Evolutionary conservation across 352 stramenopile species (phyloP), one percentile per base, ranked within the genome.

Genomic region (Globisporangium spiculum): DNA sequence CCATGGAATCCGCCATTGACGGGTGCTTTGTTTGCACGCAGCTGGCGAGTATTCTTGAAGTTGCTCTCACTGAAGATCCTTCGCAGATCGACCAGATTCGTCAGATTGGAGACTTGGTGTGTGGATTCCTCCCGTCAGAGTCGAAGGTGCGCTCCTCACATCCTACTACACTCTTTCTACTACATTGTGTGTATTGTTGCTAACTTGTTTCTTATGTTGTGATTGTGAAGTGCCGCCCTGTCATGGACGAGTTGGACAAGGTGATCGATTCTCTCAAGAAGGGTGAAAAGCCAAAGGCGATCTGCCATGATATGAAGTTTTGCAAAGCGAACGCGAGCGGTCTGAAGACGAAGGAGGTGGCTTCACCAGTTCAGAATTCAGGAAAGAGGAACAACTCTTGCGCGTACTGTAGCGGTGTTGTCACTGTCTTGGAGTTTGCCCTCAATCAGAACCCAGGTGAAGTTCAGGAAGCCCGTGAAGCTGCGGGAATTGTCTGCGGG

Each of bases 1-100:
- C 73, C 6, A 78, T 87, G 63, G 57, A 73, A 50, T 34, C 65
- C 6, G 72, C 77, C 14, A 67, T 79, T 50, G 73, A 90, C 59
- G 66, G 64, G 0, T 93, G 85, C 63, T 91, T 90, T 63, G 84
- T 91, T 64, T 93, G 85, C 73, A 88, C 78, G n/a, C 77, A 91
- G 78, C 63, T 91, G 34, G 73, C 81, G 18, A 80, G 67, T 3
- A 53, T 90, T 22, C 69, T 91, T 18, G 74, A 88, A 68, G 70
- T 88, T 3, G 83, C 77, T 18, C 64, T 91, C n/a, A 74, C 73
- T 50, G 64, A 89, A 70, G 74, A 93, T 30, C 76, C 78, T 46
- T 75, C 68, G 26, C 69, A 90, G 66, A 79, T 91, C 50, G 34
- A 75, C 27, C 65, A 88, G 67, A 87, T 91, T 66, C 83, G 83